A percentile compares a stretch with the other conserved stretches of the same genome.
phyloP scores from a whole-genome alignment of 1,284 basidiomycete species.

The Leccinum pachyderme region DNA sequence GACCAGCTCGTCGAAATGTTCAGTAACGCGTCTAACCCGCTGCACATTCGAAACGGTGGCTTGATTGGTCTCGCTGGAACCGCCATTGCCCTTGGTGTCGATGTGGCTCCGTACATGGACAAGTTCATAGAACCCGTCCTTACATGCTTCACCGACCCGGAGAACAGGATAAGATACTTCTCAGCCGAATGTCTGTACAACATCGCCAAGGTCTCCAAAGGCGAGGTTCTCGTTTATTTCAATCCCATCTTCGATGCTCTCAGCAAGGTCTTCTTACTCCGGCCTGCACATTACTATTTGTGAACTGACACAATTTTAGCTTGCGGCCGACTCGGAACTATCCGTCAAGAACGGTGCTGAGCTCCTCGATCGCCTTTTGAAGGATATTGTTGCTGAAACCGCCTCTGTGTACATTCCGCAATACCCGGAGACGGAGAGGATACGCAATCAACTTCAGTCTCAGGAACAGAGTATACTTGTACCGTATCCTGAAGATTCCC shows the following conservation, averaged over 20 bases:
- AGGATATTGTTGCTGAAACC: constrained; percentile 97
- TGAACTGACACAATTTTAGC: constrained; percentile 46
- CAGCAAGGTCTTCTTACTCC: constrained; percentile 71
- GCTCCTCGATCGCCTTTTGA: constrained; percentile 93
- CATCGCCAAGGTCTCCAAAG: constrained; percentile 97
- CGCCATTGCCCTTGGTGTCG: constrained; percentile 92
- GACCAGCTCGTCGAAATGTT: constrained; percentile 96
- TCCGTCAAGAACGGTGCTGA: constrained; percentile 99
- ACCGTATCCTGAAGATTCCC: constrained; percentile 54
- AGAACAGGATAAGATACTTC: constrained; percentile 95
- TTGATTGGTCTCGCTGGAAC: constrained; percentile 96
- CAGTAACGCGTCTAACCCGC: constrained; percentile 72
- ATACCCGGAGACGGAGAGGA: constrained; percentile 76
- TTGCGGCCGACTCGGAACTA: constrained; percentile 93
- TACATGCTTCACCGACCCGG: constrained; percentile 92
- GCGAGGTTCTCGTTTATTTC: constrained; percentile 95
- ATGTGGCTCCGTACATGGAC: constrained; percentile 92
- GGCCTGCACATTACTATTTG: constrained; percentile 2
- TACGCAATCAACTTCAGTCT: constrained; percentile 47
- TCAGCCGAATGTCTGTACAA: constrained; percentile 99
- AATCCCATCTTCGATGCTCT: constrained; percentile 98
- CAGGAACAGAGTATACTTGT: constrained; percentile 58
- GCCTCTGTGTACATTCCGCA: constrained; percentile 94
- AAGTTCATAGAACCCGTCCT: constrained; percentile 90
- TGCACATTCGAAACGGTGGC: constrained; percentile 93